Conservation (phyloP, 176 grass and related monocot genomes). For the Rhynchospora tenuis region DNA sequence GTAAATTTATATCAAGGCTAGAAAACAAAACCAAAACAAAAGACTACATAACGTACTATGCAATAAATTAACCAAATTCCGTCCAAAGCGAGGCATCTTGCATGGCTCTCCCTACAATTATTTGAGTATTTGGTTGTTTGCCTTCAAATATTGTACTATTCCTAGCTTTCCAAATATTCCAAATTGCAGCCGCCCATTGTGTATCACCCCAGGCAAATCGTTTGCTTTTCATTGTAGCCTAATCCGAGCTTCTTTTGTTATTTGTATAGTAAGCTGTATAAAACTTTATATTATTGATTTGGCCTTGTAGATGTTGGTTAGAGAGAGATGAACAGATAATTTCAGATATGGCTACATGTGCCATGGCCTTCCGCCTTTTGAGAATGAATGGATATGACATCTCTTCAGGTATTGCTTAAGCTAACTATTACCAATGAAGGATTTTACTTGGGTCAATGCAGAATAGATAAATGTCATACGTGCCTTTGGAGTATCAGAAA, state of each 20-base stretch:
- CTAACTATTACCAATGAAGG: background rate
- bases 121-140: too few species aligned
- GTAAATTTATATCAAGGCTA: too few species aligned
- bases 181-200: too few species aligned
- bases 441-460: background rate
- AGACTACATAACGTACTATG: too few species aligned
- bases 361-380: slow-evolving; percentile 70
- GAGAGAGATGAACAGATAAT: slow-evolving; percentile 51
- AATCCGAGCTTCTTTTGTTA: background rate
- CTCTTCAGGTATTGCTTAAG: slow-evolving; percentile 43
- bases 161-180: too few species aligned
- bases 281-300: background rate
- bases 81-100: too few species aligned
- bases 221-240: too few species aligned
- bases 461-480: background rate
- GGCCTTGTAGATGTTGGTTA: slow-evolving; percentile 63
- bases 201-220: too few species aligned
- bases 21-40: too few species aligned
- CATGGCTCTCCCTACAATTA: too few species aligned
- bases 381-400: slow-evolving; percentile 64
- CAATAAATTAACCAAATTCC: too few species aligned
- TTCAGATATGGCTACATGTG: slow-evolving; percentile 46
- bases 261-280: background rate
- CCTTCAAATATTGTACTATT: too few species aligned
- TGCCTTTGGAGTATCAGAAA: background rate